These are phyloP conservation scores for Boletus rubescentipes DNA, from an alignment of 768 basidiomycete species.

Conservation along the genomic window DNA sequence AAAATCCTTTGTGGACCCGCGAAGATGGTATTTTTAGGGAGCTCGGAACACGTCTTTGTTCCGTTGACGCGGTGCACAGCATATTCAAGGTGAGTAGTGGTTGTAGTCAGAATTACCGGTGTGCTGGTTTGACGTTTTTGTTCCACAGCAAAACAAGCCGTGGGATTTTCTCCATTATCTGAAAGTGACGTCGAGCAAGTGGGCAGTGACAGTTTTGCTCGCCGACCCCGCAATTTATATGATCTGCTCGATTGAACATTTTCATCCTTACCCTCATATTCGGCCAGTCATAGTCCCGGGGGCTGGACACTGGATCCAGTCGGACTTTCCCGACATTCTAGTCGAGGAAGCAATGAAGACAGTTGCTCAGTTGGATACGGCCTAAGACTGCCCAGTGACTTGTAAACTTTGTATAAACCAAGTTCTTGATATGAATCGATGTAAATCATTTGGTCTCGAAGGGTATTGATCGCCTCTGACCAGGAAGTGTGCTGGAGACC, in stretches of 20 bases:
- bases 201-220: slow-evolving; percentile 15
- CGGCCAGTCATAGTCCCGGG: slow-evolving; percentile 13
- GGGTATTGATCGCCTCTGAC: not conserved
- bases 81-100: not conserved
- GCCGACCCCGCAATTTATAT: slow-evolving; percentile 18
- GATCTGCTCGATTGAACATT: not conserved
- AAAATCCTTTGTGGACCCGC: slow-evolving; percentile 18
- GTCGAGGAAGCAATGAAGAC: slow-evolving; percentile 19
- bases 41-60: slow-evolving; percentile 14
- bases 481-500: not conserved
- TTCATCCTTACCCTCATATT: slow-evolving; percentile 18
- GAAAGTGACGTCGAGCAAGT: not conserved
- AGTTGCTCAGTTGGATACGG: slow-evolving; percentile 7
- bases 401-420: not conserved
- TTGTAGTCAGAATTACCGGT: too few relatives aligned
- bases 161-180: slow-evolving; percentile 20
- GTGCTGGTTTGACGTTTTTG: not conserved
- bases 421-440: not conserved
- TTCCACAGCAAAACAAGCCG: slow-evolving; percentile 11
- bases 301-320: slow-evolving; percentile 26
- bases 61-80: not conserved
- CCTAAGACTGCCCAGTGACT: not conserved
- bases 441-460: not conserved
- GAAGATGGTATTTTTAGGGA: slow-evolving; percentile 5
- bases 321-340: slow-evolving; percentile 21